Evolutionary conservation across 2,329 filamentous ascomycete genomes (phyloP).

Genomic region (Colletotrichum gloeosporioides): DNA sequence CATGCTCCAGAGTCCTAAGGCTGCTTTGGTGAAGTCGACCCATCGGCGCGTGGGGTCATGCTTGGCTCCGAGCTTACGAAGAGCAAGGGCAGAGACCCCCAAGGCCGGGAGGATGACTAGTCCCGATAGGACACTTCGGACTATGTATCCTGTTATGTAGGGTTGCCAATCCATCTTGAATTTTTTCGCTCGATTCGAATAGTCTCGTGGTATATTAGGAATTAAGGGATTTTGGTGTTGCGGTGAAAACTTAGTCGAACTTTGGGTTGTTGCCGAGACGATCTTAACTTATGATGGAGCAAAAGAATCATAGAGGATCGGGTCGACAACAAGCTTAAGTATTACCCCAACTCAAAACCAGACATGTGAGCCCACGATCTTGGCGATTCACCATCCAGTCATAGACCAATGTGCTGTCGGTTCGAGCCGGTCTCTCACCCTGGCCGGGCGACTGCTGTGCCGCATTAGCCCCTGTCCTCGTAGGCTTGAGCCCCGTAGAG

Average conservation of each 20-base stretch:
- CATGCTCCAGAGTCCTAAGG: slow-evolving; percentile 28
- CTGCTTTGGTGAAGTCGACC: slow-evolving; percentile 27
- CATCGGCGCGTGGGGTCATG: slow-evolving; percentile 29
- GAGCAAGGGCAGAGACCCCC: slow-evolving; percentile 25
- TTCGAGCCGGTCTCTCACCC: not conserved
- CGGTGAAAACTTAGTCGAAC: accelerated
- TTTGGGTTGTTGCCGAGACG: not conserved
- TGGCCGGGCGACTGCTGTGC: slow-evolving; percentile 3
- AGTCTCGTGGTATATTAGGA: not conserved
- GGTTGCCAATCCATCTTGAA: not conserved
- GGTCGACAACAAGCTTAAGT: not conserved
- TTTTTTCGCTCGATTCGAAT: not conserved
- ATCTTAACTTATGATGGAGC: accelerated
- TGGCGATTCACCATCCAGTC: not conserved
- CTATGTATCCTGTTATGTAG: not conserved
- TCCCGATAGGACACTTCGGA: slow-evolving; percentile 16
- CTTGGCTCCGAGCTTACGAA: slow-evolving; percentile 25
- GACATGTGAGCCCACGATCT: not conserved
- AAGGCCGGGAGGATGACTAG: slow-evolving; percentile 22
- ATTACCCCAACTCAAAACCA: not conserved
- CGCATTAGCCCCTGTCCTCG: not conserved
- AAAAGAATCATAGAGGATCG: accelerated
- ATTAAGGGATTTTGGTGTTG: not conserved
- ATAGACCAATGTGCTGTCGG: not conserved
- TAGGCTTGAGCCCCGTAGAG: not conserved